Evolutionary conservation across 2,329 filamentous ascomycete genomes (phyloP).

Genomic region (Magnaporthiopsis incrustans): DNA sequence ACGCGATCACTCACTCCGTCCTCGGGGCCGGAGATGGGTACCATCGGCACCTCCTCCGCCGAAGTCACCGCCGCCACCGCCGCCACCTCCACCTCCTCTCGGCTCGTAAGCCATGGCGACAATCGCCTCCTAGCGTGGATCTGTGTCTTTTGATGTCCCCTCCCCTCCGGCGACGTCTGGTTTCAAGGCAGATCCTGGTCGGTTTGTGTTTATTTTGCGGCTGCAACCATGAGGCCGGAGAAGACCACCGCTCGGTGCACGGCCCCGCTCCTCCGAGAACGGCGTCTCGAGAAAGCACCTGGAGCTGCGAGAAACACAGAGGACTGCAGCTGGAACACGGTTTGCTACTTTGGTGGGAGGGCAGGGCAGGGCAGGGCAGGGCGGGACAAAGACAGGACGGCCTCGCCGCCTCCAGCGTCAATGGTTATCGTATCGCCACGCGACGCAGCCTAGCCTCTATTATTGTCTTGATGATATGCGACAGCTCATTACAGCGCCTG

Average conservation of each 20-base stretch:
- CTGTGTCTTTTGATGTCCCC: not conserved
- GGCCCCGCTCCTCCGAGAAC: not conserved
- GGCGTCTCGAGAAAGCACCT: not conserved
- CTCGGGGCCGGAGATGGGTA: constrained; percentile 10
- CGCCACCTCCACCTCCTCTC: constrained; percentile 11
- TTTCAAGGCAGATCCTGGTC: not conserved
- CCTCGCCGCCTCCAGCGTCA: not conserved
- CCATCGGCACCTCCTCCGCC: constrained; percentile 7
- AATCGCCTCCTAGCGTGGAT: not conserved
- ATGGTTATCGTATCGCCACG: not conserved
- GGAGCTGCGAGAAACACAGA: not conserved
- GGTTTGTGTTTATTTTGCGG: not conserved
- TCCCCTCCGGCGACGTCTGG: not conserved
- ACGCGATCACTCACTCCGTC: constrained; percentile 14
- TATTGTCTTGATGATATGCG: not conserved
- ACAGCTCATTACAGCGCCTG: not conserved
- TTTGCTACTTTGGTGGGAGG: not conserved
- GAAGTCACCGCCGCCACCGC: constrained; percentile 9
- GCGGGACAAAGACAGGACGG: not conserved
- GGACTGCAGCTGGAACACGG: not conserved
- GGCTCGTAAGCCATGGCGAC: constrained; percentile 16
- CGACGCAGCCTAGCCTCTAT: not conserved
- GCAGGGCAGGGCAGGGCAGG: not conserved
- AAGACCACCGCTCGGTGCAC: not conserved
- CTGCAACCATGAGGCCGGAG: not conserved